phyloP scores from a whole-genome alignment of 371 early-diverging fungal genomes.

The Rhizopus sp. region DNA sequence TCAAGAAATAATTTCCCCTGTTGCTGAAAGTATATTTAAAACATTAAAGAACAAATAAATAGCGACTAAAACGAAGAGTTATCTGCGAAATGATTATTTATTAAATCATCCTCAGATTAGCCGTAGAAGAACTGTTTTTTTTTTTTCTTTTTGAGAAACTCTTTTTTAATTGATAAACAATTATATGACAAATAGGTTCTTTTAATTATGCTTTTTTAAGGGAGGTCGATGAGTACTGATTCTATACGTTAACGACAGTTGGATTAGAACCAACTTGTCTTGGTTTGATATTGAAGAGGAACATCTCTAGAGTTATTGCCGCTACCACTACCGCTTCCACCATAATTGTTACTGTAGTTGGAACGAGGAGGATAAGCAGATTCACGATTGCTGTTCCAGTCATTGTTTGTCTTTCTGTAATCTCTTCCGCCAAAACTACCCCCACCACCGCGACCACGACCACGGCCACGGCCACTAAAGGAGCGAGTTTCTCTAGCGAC shows the following conservation, averaged over 20 bases:
- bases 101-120: too few relatives aligned
- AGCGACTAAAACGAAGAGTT: too few relatives aligned
- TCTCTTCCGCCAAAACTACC: constrained; percentile 53
- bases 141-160: too few relatives aligned
- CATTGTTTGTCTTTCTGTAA: constrained; percentile 35
- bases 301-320: constrained; percentile 22
- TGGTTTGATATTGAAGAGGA: constrained; percentile 54
- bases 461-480: constrained; percentile 62
- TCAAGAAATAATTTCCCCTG: too few relatives aligned
- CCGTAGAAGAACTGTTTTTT: too few relatives aligned
- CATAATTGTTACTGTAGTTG: constrained; percentile 6
- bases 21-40: too few relatives aligned
- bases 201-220: background rate
- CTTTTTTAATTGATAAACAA: too few relatives aligned
- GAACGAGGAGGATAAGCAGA: constrained; percentile 4
- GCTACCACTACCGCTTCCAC: constrained; percentile 15
- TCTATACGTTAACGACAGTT: background rate
- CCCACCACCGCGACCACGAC: constrained; percentile 67
- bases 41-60: too few relatives aligned
- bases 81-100: too few relatives aligned
- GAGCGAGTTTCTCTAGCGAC: constrained; percentile 55
- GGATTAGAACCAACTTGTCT: constrained; percentile 76
- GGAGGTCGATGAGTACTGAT: background rate
- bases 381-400: constrained; percentile 13
- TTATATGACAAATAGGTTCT: background rate